phyloP scores from a whole-genome alignment of 257 asterid genomes.

The Asclepias syriaca region DNA sequence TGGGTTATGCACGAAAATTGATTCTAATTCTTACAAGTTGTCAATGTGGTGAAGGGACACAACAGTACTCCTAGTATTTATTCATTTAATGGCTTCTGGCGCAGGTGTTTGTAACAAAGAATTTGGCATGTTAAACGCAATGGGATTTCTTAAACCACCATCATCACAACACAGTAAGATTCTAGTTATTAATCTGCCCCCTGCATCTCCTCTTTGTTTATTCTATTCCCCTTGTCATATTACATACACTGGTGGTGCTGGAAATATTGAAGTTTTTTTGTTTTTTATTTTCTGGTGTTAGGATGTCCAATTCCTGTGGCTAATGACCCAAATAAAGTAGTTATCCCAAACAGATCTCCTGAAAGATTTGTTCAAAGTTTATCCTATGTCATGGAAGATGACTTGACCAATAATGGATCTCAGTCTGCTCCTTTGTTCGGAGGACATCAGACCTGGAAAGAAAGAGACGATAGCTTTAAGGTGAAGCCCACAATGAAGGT shows the following conservation, averaged over 20 bases:
- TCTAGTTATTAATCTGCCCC: not conserved
- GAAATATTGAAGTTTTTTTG: not conserved
- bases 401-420: slow-evolving; percentile 42
- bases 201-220: not conserved
- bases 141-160: slow-evolving; percentile 78
- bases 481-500: slow-evolving; percentile 83
- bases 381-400: slow-evolving; percentile 63
- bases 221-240: not conserved
- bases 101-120: slow-evolving; percentile 94
- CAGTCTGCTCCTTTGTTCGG: slow-evolving; percentile 75
- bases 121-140: slow-evolving; percentile 55
- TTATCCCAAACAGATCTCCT: slow-evolving; percentile 55
- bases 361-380: slow-evolving; percentile 50
- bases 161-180: slow-evolving; percentile 75
- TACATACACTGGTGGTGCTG: slow-evolving; percentile 2
- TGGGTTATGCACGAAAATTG: not conserved
- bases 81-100: slow-evolving; percentile 17
- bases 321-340: slow-evolving; percentile 49
- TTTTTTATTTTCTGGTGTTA: slow-evolving; percentile 18
- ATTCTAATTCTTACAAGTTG: not conserved
- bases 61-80: not conserved
- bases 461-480: slow-evolving; percentile 78
- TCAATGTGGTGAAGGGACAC: not conserved
- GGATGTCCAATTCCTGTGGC: slow-evolving; percentile 84
- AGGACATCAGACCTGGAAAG: slow-evolving; percentile 79